A percentile compares a stretch with the other conserved stretches of the same genome.
Evolutionary conservation across 2,329 filamentous ascomycete species (phyloP).

Genomic region (Diplodia seriata): DNA sequence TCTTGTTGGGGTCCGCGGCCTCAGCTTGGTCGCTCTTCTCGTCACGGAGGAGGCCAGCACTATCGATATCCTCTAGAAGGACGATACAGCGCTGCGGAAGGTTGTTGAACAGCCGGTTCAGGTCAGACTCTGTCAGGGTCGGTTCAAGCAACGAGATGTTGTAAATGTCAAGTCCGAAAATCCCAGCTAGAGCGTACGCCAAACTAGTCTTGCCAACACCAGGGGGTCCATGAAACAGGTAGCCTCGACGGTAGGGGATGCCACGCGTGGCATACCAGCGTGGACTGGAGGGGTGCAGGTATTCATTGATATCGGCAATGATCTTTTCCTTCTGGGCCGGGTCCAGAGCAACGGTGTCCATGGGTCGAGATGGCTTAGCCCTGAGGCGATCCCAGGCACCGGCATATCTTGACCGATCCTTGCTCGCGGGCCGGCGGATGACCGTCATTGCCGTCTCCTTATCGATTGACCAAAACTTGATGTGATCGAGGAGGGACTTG

Average conservation of each 20-base stretch:
- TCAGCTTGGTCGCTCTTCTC: slow-evolving; percentile 41
- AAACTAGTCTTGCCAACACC: slow-evolving; percentile 73
- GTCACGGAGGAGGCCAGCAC: slow-evolving; percentile 52
- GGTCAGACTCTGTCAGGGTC: slow-evolving; percentile 72
- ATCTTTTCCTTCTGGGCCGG: slow-evolving; percentile 69
- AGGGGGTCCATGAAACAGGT: slow-evolving; percentile 78
- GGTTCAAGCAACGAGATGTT: slow-evolving; percentile 66
- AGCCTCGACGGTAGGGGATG: slow-evolving; percentile 84
- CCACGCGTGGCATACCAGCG: slow-evolving; percentile 86
- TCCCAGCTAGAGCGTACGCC: slow-evolving; percentile 51
- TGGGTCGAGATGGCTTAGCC: slow-evolving; percentile 70
- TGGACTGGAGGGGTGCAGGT: slow-evolving; percentile 72
- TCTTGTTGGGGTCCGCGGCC: slow-evolving; percentile 29
- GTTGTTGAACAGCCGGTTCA: slow-evolving; percentile 52
- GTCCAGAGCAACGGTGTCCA: slow-evolving; percentile 78
- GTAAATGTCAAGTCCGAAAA: slow-evolving; percentile 57
- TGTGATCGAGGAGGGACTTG: slow-evolving; percentile 54
- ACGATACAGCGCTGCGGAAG: slow-evolving; percentile 56
- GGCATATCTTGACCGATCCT: slow-evolving; percentile 46
- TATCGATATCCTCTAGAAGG: slow-evolving; percentile 57
- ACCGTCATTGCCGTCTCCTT: slow-evolving; percentile 54
- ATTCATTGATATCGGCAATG: slow-evolving; percentile 77
- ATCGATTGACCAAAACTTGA: slow-evolving; percentile 54
- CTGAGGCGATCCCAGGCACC: slow-evolving; percentile 52
- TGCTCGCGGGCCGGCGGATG: slow-evolving; percentile 55